These are phyloP conservation scores for Ramularia collo-cygni DNA, from an alignment of 2,329 filamentous ascomycete genomes.

Conservation along the genomic window DNA sequence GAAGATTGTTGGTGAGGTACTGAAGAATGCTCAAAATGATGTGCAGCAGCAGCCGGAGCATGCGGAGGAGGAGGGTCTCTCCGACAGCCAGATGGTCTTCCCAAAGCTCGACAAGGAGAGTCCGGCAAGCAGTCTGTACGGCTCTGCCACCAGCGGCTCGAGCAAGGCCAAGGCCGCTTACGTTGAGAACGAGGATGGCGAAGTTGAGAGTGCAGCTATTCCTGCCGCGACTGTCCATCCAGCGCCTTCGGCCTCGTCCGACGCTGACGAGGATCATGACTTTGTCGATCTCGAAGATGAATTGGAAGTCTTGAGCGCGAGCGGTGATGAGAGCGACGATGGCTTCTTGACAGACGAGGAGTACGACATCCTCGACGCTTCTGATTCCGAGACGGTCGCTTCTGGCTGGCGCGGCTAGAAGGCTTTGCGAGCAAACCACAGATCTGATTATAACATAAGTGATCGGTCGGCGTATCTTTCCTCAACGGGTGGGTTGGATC, in stretches of 20 bases:
- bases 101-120: conserved; percentile 94
- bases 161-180: conserved; percentile 45
- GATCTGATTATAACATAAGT: background rate
- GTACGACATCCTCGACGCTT: conserved; percentile 94
- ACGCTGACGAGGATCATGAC: conserved; percentile 32
- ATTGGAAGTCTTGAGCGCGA: conserved; percentile 38
- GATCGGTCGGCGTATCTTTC: too few species aligned
- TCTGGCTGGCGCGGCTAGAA: conserved; percentile 7
- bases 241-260: conserved; percentile 21
- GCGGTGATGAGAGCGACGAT: conserved; percentile 52
- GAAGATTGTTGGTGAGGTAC: conserved; percentile 24
- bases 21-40: conserved; percentile 13
- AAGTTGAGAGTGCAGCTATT: conserved; percentile 39
- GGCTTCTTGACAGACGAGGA: conserved; percentile 95
- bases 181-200: conserved; percentile 53
- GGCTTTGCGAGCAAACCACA: background rate
- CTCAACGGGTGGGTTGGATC: too few species aligned
- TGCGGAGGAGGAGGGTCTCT: conserved; percentile 16
- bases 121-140: conserved; percentile 70
- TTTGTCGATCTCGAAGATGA: conserved; percentile 49
- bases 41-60: conserved; percentile 33
- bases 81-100: conserved; percentile 80
- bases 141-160: conserved; percentile 40
- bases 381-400: conserved; percentile 64
- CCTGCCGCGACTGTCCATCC: conserved; percentile 11